Evolutionary conservation across 192 early-diverging fungal genomes (phyloP), one percentile per base, ranked within the genome.

Genomic region (Obelidium mucronatum): DNA sequence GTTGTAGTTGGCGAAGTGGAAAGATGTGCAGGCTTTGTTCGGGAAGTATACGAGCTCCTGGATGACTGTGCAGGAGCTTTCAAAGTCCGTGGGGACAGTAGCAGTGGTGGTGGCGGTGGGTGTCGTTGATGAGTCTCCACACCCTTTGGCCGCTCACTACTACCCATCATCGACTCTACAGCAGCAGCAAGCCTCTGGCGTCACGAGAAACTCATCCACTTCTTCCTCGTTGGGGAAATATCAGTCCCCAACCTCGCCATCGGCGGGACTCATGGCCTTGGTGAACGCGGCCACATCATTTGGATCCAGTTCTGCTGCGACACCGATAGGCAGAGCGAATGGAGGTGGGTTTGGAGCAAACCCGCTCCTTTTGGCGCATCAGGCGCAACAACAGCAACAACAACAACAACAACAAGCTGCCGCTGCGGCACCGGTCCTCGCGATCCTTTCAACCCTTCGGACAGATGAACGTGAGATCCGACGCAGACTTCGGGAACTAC

Each of bases 401-500:
- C n/a, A n/a, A n/a, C n/a, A n/a, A n/a, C n/a, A n/a, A n/a, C n/a
- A n/a, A n/a, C n/a, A n/a, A n/a, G n/a, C n/a, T n/a, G n/a, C n/a
- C n/a, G n/a, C n/a, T n/a, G 53, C 26, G 8, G 28, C 37, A 1
- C 17, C 39, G 22, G 40, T 51, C 11, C 44, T 68, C 34, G 34
- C 73, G 15, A 59, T 40, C 55, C 53, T 77, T 61, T 59, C 67
- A 36, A 74, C 31, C 61, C 40, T 71, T 13, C 55, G 71, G 6
- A 44, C 69, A 44, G 73, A 72, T 55, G 72, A 70, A 55, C 40
- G 66, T 13, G 74, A 80, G 17, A 77, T 86, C 33, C 78, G 85
- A 24, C 33, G 70, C 56, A 15, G 64, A 15, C 65, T 86, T 51
- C 74, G 85, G 26, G 77, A 74, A 30, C 67, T 86, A 30, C 77